Evolutionary conservation across 2,329 filamentous ascomycete genomes (phyloP).

Genomic region (Fusarium cyanostomum): DNA sequence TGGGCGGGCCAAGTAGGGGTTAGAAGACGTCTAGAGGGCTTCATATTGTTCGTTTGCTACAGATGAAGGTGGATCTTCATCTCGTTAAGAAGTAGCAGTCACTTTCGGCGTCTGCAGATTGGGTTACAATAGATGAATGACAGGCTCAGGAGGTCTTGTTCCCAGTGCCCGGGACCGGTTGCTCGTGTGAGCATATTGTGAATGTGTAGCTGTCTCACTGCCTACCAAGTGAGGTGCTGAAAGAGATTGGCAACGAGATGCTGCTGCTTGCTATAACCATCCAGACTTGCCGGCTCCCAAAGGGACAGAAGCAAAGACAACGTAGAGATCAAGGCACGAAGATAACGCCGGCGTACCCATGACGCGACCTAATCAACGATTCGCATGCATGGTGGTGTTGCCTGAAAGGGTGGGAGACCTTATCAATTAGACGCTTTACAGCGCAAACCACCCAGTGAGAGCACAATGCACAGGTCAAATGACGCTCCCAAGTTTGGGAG

Average conservation of each 20-base stretch:
- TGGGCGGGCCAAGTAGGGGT: slow-evolving; percentile 43
- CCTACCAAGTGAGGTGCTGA: slow-evolving; percentile 3
- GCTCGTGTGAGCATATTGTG: slow-evolving; percentile 33
- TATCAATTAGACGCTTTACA: slow-evolving; percentile 34
- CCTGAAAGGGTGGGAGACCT: slow-evolving; percentile 10
- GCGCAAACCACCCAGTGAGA: slow-evolving; percentile 31
- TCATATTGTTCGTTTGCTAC: not conserved
- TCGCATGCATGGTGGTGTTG: slow-evolving; percentile 27
- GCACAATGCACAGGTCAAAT: slow-evolving; percentile 37
- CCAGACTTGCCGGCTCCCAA: slow-evolving; percentile 7
- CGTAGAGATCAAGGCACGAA: not conserved
- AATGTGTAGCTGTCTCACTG: slow-evolving; percentile 15
- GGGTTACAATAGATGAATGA: slow-evolving; percentile 3
- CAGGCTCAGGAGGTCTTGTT: not conserved
- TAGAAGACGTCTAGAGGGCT: not conserved
- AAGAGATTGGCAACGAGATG: slow-evolving; percentile 22
- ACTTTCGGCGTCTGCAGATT: not conserved
- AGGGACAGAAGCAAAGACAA: not conserved
- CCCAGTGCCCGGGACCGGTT: not conserved
- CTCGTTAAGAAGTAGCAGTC: not conserved
- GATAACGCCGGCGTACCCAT: slow-evolving; percentile 14
- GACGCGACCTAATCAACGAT: slow-evolving; percentile 26
- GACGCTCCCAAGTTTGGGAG: slow-evolving; percentile 35
- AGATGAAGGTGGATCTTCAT: not conserved
- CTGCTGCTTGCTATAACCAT: slow-evolving; percentile 4